Evolutionary conservation across 2,329 filamentous ascomycete genomes (phyloP), one percentile per base, ranked within the genome.

Genomic region (Microthyrium microscopicum): DNA sequence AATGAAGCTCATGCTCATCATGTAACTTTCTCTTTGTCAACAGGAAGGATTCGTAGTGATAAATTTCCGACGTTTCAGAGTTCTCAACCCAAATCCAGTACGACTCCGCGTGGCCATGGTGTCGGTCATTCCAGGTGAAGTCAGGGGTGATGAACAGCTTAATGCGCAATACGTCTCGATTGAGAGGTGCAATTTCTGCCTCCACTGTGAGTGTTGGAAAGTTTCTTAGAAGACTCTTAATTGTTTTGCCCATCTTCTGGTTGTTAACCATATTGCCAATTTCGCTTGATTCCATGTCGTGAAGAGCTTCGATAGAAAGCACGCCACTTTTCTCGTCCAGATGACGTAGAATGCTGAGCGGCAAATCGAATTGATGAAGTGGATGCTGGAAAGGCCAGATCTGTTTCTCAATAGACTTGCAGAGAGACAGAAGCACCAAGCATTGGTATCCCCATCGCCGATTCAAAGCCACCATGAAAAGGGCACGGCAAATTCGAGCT

Each of bases 31-130:
- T 81, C 41, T 84, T 69, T 40, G 74, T 91, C 5, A 98, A 66
- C 36, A 98, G 89, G 57, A 98, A 95, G 55, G 78, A 94, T 52
- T 98, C 89, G 42, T 95, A 82, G 46, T 98, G 89, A 47, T 93
- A 95, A 26, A 98, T 95, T 54, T 95, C 85, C 0, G 83, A 85
- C 0, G 85, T 94, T 46, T 95, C 89, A 0, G 87, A 94, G 51
- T 95, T 93, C 54, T 98, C 89, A 3, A 98, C 87, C 91, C 89
- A 98, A 37, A 98, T 78, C 70, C 91, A 98, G 58, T 91, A 98
- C 4, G 87, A 87, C 49, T 98, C 89, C 0, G 87, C 94, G 3
- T 76, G 83, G 13, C 91, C 91, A 49, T 98, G 85, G 38, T 93
- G 71, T 29, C 80, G 75, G 44, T 95, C 87, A 45, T 93, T 92